Evolutionary conservation across 1,139 yeast genomes (phyloP).

Genomic region (Pneumocystis jirovecii): DNA sequence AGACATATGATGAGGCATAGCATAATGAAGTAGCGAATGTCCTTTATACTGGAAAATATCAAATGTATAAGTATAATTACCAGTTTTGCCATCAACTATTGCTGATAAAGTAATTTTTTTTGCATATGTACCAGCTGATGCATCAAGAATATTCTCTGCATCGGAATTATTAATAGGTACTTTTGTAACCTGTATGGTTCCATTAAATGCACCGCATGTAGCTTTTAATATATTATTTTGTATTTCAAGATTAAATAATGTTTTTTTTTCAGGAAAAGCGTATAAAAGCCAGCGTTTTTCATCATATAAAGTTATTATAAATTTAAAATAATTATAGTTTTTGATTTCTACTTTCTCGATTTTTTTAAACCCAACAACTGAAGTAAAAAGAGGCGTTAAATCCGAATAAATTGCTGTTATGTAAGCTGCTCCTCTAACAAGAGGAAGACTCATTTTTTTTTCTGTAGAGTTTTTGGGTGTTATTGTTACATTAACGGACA

Average conservation of each 20-base stretch:
- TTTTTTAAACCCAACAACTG: slow-evolving; percentile 38
- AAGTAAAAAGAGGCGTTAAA: slow-evolving; percentile 38
- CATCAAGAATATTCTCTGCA: slow-evolving; percentile 11
- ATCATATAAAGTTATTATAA: slow-evolving; percentile 24
- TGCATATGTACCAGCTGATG: slow-evolving; percentile 44
- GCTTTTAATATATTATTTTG: slow-evolving; percentile 26
- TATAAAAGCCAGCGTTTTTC: slow-evolving; percentile 46
- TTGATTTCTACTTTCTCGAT: slow-evolving; percentile 30
- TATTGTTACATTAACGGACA: slow-evolving; percentile 42
- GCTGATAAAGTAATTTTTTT: slow-evolving; percentile 30
- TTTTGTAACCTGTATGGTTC: slow-evolving; percentile 47
- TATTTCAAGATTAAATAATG: slow-evolving; percentile 27
- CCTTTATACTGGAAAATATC: slow-evolving; percentile 37
- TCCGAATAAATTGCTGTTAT: slow-evolving; percentile 47
- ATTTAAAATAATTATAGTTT: slow-evolving; percentile 34
- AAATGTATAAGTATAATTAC: slow-evolving; percentile 40
- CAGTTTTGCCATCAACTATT: slow-evolving; percentile 26
- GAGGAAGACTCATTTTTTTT: slow-evolving; percentile 25
- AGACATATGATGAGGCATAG: slow-evolving; percentile 56
- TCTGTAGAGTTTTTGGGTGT: slow-evolving; percentile 24
- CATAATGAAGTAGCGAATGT: slow-evolving; percentile 42
- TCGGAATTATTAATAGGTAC: slow-evolving; percentile 29
- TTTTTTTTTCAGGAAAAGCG: slow-evolving; percentile 24
- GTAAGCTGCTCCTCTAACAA: slow-evolving; percentile 69
- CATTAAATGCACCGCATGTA: slow-evolving; percentile 36